These are phyloP conservation scores for Verbascum thapsus DNA, from an alignment of 257 asterid genomes.

Conservation along the genomic window DNA sequence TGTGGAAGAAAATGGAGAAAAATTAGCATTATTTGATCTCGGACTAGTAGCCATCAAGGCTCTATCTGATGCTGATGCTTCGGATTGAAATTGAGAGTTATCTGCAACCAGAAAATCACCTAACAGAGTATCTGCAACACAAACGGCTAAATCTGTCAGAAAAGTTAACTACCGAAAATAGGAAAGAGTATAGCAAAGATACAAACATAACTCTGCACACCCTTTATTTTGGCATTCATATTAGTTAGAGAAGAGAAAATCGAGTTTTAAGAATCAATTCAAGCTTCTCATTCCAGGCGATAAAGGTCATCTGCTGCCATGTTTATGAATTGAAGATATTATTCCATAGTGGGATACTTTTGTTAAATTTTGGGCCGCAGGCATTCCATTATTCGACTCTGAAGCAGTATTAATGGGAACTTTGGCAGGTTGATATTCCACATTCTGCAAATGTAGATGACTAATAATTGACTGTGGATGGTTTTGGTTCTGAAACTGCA, in stretches of 20 bases:
- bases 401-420: slow-evolving; percentile 7
- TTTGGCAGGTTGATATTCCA: neutral
- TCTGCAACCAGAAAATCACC: slow-evolving; percentile 92
- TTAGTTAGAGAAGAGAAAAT: slow-evolving; percentile 11
- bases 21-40: slow-evolving; percentile 43
- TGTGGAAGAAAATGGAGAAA: slow-evolving; percentile 41
- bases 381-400: neutral
- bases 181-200: slow-evolving; percentile 12
- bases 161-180: slow-evolving; percentile 7
- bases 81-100: slow-evolving; percentile 77
- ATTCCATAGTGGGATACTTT: neutral
- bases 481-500: neutral
- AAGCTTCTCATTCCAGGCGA: slow-evolving; percentile 3
- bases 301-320: slow-evolving; percentile 20
- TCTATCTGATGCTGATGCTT: slow-evolving; percentile 55
- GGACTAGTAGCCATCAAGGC: slow-evolving; percentile 51
- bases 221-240: neutral
- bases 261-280: slow-evolving; percentile 14
- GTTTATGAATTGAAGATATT: slow-evolving; percentile 20
- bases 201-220: neutral
- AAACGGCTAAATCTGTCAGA: slow-evolving; percentile 15
- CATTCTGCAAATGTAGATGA: slow-evolving; percentile 6
- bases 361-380: neutral
- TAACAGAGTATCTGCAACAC: slow-evolving; percentile 67
- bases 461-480: neutral